Evolutionary conservation across 2,329 filamentous ascomycete genomes (phyloP).

Genomic region (Penicillium sp.): DNA sequence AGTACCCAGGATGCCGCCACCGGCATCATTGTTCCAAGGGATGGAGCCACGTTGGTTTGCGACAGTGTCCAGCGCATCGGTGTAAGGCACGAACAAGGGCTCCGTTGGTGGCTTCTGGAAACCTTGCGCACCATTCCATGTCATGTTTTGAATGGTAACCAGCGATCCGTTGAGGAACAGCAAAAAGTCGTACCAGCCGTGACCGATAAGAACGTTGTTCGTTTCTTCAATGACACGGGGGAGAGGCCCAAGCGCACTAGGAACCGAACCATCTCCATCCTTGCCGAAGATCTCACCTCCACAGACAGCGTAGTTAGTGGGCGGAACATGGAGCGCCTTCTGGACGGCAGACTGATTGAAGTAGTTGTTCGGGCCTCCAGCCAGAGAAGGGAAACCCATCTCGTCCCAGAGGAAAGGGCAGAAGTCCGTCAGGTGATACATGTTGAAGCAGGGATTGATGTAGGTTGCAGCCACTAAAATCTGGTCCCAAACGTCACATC

Average conservation of each 20-base stretch:
- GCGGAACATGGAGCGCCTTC: conserved; percentile 64
- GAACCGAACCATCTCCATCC: conserved; percentile 53
- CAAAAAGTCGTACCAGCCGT: conserved; percentile 72
- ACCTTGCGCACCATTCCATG: conserved; percentile 72
- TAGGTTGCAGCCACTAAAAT: conserved; percentile 58
- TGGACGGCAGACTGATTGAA: conserved; percentile 73
- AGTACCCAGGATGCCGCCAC: conserved; percentile 69
- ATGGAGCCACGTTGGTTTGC: conserved; percentile 48
- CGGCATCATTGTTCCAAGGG: conserved; percentile 50
- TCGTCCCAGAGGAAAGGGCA: conserved; percentile 72
- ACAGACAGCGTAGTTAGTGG: conserved; percentile 48
- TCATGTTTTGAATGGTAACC: conserved; percentile 79
- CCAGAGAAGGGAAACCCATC: conserved; percentile 70
- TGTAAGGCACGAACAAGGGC: conserved; percentile 72
- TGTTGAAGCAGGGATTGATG: conserved; percentile 77
- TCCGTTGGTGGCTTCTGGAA: conserved; percentile 66
- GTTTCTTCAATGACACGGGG: conserved; percentile 74
- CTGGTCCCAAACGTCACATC: conserved; percentile 62
- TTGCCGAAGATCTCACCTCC: conserved; percentile 44
- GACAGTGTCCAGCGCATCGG: conserved; percentile 36
- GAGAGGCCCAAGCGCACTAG: conserved; percentile 49
- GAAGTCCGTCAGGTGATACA: conserved; percentile 72
- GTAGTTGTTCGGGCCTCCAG: conserved; percentile 65
- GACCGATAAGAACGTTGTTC: conserved; percentile 73
- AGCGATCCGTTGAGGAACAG: conserved; percentile 71